Percentiles rank a stretch among this genome's conserved stretches.
Evolutionary conservation across 306 rosid genomes (phyloP).

Genomic region (Lathyrus oleraceus): DNA sequence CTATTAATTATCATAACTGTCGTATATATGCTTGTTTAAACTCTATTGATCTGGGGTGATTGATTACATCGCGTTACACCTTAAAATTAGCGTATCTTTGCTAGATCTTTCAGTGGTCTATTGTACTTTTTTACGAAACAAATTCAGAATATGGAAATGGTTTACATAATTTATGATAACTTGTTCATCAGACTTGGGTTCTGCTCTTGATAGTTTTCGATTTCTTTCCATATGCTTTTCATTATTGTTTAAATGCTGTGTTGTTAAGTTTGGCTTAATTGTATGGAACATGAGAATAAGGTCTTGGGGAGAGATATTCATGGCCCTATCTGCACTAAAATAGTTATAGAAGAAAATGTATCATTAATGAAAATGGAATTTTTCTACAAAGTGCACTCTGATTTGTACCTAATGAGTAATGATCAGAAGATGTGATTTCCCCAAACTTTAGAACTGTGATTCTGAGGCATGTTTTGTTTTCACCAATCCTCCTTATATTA

Average conservation of each 20-base stretch:
- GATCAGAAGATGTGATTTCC: conserved; percentile 4
- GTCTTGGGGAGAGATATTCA: background rate
- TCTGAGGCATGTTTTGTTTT: background rate
- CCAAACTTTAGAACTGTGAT: conserved; percentile 9
- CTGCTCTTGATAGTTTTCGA: background rate
- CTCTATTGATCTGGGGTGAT: conserved; percentile 6
- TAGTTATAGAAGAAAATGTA: conserved; percentile 12
- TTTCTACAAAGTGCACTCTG: background rate
- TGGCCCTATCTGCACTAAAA: conserved; percentile 13
- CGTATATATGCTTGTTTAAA: conserved; percentile 3
- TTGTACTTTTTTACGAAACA: conserved; percentile 2
- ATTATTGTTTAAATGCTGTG: background rate
- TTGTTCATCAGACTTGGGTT: conserved; percentile 18
- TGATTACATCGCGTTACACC: background rate
- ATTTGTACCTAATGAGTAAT: conserved; percentile 16
- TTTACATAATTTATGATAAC: background rate
- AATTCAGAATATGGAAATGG: conserved; percentile 1
- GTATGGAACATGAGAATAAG: conserved; percentile 19
- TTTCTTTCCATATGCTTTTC: conserved; percentile 22
- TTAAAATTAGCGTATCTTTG: conserved; percentile 1
- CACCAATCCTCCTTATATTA: background rate
- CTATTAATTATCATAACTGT: background rate
- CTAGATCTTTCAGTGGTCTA: background rate
- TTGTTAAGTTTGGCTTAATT: conserved; percentile 7
- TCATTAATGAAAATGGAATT: conserved; percentile 7